Conservation (phyloP, 129 eudicot genomes). For the Deinandra increscens region DNA sequence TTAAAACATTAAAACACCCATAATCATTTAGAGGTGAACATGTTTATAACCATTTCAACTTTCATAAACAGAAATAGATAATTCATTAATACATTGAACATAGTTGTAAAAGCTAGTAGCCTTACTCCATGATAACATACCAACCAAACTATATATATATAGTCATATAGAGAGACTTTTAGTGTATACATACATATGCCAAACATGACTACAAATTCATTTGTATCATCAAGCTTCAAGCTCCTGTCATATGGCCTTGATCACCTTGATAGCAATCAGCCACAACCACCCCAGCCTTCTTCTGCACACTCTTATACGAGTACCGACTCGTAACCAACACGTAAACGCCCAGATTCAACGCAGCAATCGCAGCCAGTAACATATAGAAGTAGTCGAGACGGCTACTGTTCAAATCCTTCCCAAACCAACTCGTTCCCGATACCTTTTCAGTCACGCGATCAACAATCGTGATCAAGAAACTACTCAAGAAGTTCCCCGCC, state of each 20-base stretch:
- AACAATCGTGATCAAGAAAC: conserved; percentile 59
- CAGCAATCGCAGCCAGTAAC: conserved; percentile 48
- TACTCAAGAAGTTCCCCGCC: conserved; percentile 62
- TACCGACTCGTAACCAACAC: conserved; percentile 57
- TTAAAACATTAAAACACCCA: no score
- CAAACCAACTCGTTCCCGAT: conserved; percentile 69
- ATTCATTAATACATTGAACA: neutral
- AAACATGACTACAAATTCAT: conserved; percentile 11
- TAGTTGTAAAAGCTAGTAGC: neutral
- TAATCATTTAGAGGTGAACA: neutral
- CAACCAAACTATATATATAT: conserved; percentile 7
- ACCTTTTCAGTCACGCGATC: conserved; percentile 44
- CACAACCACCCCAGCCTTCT: conserved; percentile 34
- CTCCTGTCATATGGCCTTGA: conserved; percentile 20
- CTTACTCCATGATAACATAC: neutral
- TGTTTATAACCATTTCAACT: no score
- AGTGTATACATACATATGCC: neutral
- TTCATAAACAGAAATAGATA: neutral
- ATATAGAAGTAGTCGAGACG: conserved; percentile 67
- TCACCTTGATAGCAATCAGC: conserved; percentile 46
- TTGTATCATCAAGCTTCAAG: conserved; percentile 35
- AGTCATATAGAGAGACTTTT: no score
- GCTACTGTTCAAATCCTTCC: conserved; percentile 74
- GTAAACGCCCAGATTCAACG: conserved; percentile 46
- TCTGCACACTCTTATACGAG: conserved; percentile 74